Percentiles rank a stretch among this genome's conserved stretches.
These are phyloP conservation scores for Barnettozyma hawaiiensis DNA, from an alignment of 1,139 yeast genomes.

Conservation along the genomic window DNA sequence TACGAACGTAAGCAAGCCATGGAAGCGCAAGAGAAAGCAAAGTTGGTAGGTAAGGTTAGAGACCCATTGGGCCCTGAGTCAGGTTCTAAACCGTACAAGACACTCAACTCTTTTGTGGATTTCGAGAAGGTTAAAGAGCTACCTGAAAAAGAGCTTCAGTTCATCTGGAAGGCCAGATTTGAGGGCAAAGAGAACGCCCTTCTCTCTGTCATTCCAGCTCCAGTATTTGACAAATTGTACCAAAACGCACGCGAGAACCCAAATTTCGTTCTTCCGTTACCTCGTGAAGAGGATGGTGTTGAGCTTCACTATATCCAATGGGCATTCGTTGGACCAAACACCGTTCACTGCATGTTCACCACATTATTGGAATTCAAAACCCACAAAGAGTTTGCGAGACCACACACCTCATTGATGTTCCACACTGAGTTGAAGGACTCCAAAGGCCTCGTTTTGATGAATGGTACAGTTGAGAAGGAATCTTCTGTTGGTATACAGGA, in stretches of 20 bases:
- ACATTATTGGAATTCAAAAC: slow-evolving; percentile 88
- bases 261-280: slow-evolving; percentile 66
- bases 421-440: slow-evolving; percentile 69
- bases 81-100: slow-evolving; percentile 57
- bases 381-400: slow-evolving; percentile 88
- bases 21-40: slow-evolving; percentile 24
- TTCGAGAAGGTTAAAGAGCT: slow-evolving; percentile 57
- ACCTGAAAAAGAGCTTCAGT: slow-evolving; percentile 62
- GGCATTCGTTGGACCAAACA: slow-evolving; percentile 80
- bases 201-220: slow-evolving; percentile 55
- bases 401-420: slow-evolving; percentile 87
- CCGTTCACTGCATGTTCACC: slow-evolving; percentile 87
- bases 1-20: slow-evolving; percentile 40
- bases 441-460: slow-evolving; percentile 74
- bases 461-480: slow-evolving; percentile 76
- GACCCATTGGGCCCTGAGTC: slow-evolving; percentile 43
- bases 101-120: slow-evolving; percentile 65
- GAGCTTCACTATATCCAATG: slow-evolving; percentile 94
- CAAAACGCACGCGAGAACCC: slow-evolving; percentile 71
- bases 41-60: slow-evolving; percentile 29
- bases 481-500: slow-evolving; percentile 55
- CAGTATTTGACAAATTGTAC: slow-evolving; percentile 55
- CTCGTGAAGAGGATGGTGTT: slow-evolving; percentile 44
- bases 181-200: slow-evolving; percentile 52
- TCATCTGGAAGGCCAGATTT: slow-evolving; percentile 88